Base-by-base conservation (phyloP, 768 basidiomycete species). In the Myochromella boudieri region DNA sequence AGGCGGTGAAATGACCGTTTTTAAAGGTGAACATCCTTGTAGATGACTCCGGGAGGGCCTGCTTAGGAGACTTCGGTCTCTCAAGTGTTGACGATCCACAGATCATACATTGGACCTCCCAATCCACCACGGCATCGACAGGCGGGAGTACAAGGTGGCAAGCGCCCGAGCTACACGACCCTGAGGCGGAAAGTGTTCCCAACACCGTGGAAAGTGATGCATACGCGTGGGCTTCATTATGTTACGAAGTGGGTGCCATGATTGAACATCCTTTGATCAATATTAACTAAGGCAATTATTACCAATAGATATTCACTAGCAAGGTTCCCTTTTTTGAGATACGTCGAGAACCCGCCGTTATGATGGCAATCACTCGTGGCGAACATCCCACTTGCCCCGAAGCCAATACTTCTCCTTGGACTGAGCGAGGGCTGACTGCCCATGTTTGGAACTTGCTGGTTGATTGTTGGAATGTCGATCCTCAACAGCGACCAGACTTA, bases 21-120 rank as follows among this genome's bases (percentile, higher is more conserved):
- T 8, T 21, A 15, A n/a, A 62, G 59, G 21, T 18, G 6, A 59
- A 60, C 34, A 51, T 62, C 26, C 52, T 60, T 26, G 46, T 62
- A 3, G 42, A 55, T 17, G 11, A 18, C 4, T 52, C 42, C 8
- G 61, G 55, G 10, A 34, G 50, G 21, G 59, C 59, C 6, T 54
- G 51, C 21, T 31, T 63, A 9, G 58, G 54, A 0, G 60, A 61
- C 33, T 61, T 63, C 27, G 61, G 60, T 3, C 36, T 63, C 6
- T 59, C 60, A 1, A 51, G 42, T 5, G 45, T 59, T 5, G 42
- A 40, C 11, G 53, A 57, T 34, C 24, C 42, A 2, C 3, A 48
- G 4, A 54, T 54, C 18, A 10, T 51, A 6, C 32, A 41, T 3
- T 60, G 57, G 59, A 42, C 48, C 6, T 43, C 51, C 4, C 48